A percentile compares a stretch with the other conserved stretches of the same genome.
Evolutionary conservation across 768 basidiomycete genomes (phyloP).

Genomic region (Mycena indigotica): DNA sequence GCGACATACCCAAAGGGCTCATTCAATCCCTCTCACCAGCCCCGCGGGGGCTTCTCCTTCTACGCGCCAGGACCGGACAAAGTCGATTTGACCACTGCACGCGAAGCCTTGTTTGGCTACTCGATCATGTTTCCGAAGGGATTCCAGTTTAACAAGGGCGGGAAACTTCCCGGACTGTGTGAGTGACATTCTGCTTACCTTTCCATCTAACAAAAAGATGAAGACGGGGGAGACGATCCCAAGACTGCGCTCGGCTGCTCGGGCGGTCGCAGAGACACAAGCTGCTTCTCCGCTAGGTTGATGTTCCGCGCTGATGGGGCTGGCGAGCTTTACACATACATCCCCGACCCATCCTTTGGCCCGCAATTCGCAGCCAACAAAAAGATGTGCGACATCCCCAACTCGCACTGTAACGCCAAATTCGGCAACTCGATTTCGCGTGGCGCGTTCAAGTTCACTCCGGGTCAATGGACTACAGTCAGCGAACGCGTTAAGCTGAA

Average conservation of each 20-base stretch:
- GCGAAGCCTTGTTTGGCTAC: constrained; percentile 64
- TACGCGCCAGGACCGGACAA: constrained; percentile 61
- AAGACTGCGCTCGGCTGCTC: constrained; percentile 55
- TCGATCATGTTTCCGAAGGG: constrained; percentile 62
- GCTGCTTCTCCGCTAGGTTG: constrained; percentile 65
- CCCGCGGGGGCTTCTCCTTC: constrained; percentile 67
- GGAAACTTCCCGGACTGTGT: constrained; percentile 77
- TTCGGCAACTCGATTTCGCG: constrained; percentile 54
- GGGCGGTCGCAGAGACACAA: constrained; percentile 58
- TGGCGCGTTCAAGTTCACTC: constrained; percentile 49
- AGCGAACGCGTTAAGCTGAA: constrained; percentile 61
- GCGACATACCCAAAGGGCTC: constrained; percentile 59
- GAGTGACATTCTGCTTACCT: constrained; percentile 30
- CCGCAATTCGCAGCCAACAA: constrained; percentile 46
- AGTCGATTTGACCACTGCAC: constrained; percentile 57
- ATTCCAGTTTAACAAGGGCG: constrained; percentile 66
- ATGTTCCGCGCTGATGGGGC: constrained; percentile 66
- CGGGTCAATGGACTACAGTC: constrained; percentile 55
- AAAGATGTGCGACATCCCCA: constrained; percentile 42
- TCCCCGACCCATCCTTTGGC: constrained; percentile 46
- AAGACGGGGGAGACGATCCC: constrained; percentile 60
- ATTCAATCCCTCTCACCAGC: constrained; percentile 48
- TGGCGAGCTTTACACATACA: constrained; percentile 74
- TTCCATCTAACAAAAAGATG: too few relatives aligned
- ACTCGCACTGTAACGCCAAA: constrained; percentile 42